Evolutionary conservation across 441 rosid genomes (phyloP).

Genomic region (Euphorbia celastroides): DNA sequence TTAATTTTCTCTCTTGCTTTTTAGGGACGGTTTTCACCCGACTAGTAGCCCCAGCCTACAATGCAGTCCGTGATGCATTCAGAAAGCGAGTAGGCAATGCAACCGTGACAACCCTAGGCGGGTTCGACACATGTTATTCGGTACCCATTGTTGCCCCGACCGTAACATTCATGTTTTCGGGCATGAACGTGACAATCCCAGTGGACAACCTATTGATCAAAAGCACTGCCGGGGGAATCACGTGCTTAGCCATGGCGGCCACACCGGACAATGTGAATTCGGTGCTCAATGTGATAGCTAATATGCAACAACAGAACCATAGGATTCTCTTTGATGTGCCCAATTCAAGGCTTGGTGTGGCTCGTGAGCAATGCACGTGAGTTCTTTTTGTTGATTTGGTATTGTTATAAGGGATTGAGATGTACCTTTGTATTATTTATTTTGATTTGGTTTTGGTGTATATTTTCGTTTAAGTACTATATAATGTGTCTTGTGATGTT

Average conservation of each 20-base stretch:
- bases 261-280: slow-evolving; percentile 70
- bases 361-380: slow-evolving; percentile 70
- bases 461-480: no score
- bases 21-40: slow-evolving; percentile 82
- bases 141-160: slow-evolving; percentile 59
- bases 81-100: slow-evolving; percentile 45
- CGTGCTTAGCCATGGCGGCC: slow-evolving; percentile 86
- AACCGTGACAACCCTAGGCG: slow-evolving; percentile 69
- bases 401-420: no score
- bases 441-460: no score
- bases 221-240: slow-evolving; percentile 65
- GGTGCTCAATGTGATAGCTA: slow-evolving; percentile 76
- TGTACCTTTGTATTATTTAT: no score
- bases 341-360: slow-evolving; percentile 77
- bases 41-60: slow-evolving; percentile 64
- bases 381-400: no score
- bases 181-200: slow-evolving; percentile 83
- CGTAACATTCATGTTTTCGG: slow-evolving; percentile 74
- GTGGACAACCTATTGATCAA: slow-evolving; percentile 76
- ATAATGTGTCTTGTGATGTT: no score
- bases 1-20: no score
- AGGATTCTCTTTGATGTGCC: slow-evolving; percentile 82
- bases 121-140: slow-evolving; percentile 94
- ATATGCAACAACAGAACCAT: slow-evolving; percentile 79
- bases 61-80: slow-evolving; percentile 65